A percentile compares a stretch with the other conserved stretches of the same genome.
Conservation (phyloP, 169 alveolate species). For the Prorocentrum cordatum region DNA sequence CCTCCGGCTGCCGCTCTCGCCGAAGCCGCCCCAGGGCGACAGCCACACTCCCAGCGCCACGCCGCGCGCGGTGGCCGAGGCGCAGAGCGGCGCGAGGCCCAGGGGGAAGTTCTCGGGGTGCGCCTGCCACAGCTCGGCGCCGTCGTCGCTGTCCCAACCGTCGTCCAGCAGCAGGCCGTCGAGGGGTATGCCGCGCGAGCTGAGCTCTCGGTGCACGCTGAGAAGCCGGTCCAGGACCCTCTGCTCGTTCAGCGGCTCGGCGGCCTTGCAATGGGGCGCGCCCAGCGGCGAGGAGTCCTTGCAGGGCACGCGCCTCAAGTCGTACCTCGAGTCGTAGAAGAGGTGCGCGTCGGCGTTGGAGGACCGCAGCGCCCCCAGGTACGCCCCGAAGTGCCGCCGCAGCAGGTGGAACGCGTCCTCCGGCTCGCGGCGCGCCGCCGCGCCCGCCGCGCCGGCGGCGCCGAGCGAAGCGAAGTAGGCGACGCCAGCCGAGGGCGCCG, state of each 20-base stretch:
- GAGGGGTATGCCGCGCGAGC: neutral
- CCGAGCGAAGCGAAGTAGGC: constrained; percentile 36
- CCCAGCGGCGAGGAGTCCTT: constrained; percentile 22
- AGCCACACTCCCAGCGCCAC: constrained; percentile 15
- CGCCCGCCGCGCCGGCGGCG: neutral
- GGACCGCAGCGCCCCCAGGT: constrained; percentile 7
- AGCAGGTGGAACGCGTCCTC: neutral
- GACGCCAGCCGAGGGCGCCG: neutral
- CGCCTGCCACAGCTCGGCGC: constrained; percentile 15
- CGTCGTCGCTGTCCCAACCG: constrained; percentile 58
- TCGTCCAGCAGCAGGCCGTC: constrained; percentile 1
- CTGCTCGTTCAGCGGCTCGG: constrained; percentile 10
- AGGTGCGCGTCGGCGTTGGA: neutral
- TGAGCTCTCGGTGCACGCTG: neutral
- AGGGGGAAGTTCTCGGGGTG: constrained; percentile 3
- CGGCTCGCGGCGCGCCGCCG: neutral
- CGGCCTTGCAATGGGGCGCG: constrained; percentile 32
- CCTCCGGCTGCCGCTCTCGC: constrained; percentile 32
- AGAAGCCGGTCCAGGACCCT: neutral
- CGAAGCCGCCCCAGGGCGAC: constrained; percentile 47
- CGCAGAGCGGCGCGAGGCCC: neutral
- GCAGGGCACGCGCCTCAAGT: constrained; percentile 19
- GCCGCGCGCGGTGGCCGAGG: neutral
- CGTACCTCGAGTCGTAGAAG: constrained; percentile 10
- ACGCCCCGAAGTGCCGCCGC: constrained; percentile 4